Base-by-base conservation (phyloP, 495 filamentous ascomycete genomes). In the Stereocaulon alpinum region DNA sequence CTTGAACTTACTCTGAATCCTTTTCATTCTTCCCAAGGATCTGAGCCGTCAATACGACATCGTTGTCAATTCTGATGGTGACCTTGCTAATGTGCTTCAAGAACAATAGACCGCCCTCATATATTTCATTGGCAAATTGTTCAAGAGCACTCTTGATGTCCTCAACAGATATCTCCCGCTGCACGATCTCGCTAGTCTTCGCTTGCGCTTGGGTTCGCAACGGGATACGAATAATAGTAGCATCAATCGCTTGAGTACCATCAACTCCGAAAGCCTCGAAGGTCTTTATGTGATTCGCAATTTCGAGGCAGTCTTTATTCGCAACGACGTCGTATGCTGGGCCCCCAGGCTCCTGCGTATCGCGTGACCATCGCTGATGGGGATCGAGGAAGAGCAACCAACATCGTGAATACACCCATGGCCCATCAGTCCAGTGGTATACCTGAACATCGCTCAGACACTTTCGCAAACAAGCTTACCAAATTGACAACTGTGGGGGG, bases 401-500 rank as follows among this genome's bases (percentile, higher is more conserved):
- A 3, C 64, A 59, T 24, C 69, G 61, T 24, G 72, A 74, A n/a
- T 74, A 48, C 37, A 76, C 71, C 24, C 69, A 72, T 11, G 74
- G 74, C 9, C 65, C 69, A 61, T 76, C 74, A 0, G 74, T 75
- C 70, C 70, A 76, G 58, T 76, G 74, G 48, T 75, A 76, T 1
- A 73, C 71, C 72, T 74, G 41, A 12, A 29, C 4, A 18, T 42
- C 61, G n/a, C 56, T 58, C 42, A 56, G 59, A 40, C 7, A 44
- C 34, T 37, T 12, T 37, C 14, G 1, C 18, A 7, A 17, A 20
- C n/a, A 43, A 18, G 27, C 30, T 15, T 20, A 41, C 22, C 22
- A 34, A 4, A 34, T 27, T 11, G 6, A 3, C 4, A 12, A 7
- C 0, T n/a, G 9, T 40, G 7, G 17, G 18, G 24, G 4, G 17